Evolutionary conservation across 2,329 filamentous ascomycete genomes (phyloP).

Genomic region (Neodidymelliopsis sp.): DNA sequence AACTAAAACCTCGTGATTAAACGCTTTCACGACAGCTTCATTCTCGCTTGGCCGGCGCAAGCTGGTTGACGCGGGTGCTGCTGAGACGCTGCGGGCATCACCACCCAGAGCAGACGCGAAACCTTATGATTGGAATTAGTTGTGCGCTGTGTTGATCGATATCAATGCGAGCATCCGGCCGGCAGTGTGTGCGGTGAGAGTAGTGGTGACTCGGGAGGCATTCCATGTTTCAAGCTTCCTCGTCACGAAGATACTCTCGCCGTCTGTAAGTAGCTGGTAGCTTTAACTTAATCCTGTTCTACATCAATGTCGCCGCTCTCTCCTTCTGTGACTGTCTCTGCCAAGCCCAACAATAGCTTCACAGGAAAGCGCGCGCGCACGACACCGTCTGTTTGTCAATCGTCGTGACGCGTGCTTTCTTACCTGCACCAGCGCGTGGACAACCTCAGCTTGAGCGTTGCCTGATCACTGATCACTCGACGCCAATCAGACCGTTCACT

Average conservation of each 20-base stretch:
- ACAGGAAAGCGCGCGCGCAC: conserved; percentile 11
- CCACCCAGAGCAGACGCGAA: conserved; percentile 57
- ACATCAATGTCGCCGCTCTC: conserved; percentile 5
- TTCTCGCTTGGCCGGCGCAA: conserved; percentile 60
- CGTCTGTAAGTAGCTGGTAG: conserved; percentile 22
- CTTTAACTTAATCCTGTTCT: conserved; percentile 11
- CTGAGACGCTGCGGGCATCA: conserved; percentile 58
- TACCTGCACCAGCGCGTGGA: conserved; percentile 1
- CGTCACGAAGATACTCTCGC: not conserved
- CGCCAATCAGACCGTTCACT: conserved; percentile 13
- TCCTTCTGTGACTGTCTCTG: conserved; percentile 6
- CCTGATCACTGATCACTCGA: conserved; percentile 2
- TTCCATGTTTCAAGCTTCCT: conserved; percentile 8
- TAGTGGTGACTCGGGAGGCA: conserved; percentile 2
- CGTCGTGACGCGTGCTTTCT: not conserved
- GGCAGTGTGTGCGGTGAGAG: not conserved
- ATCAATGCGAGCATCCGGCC: not conserved
- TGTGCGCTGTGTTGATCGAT: conserved; percentile 35
- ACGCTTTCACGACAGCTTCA: conserved; percentile 64
- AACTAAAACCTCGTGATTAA: conserved; percentile 87
- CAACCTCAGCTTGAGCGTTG: conserved; percentile 5
- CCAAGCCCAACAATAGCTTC: conserved; percentile 14
- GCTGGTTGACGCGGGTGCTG: conserved; percentile 58
- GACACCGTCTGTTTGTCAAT: not conserved
- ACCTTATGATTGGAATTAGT: conserved; percentile 55